These are phyloP conservation scores for Hymenoscyphus scutula DNA, from an alignment of 2,329 filamentous ascomycete species.

Conservation along the genomic window DNA sequence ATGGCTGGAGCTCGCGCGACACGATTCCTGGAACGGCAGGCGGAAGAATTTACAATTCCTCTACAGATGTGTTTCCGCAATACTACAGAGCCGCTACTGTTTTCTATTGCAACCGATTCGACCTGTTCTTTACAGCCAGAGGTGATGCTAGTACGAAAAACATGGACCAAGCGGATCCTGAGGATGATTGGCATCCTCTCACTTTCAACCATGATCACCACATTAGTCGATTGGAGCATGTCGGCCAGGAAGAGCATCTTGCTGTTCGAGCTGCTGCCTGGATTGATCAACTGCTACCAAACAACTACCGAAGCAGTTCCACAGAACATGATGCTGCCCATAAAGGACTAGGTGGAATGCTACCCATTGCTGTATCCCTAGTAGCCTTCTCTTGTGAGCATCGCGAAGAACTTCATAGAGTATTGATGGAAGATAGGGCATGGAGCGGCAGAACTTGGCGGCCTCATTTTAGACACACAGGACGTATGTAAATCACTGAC, in stretches of 20 bases:
- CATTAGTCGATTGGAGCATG: slow-evolving; percentile 17
- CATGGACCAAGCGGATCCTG: slow-evolving; percentile 8
- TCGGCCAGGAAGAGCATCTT: slow-evolving; percentile 11
- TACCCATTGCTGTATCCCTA: slow-evolving; percentile 17
- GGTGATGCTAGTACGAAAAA: slow-evolving; percentile 19
- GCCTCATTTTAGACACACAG: slow-evolving; percentile 5
- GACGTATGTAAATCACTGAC: slow-evolving; percentile 4
- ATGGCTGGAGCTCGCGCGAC: slow-evolving; percentile 13
- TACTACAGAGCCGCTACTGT: slow-evolving; percentile 24
- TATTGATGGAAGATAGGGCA: slow-evolving; percentile 10
- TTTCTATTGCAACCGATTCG: slow-evolving; percentile 26
- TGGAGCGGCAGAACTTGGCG: slow-evolving; percentile 14
- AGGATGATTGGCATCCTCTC: slow-evolving; percentile 25
- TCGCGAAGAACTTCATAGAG: background rate
- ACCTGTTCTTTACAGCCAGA: slow-evolving; percentile 20
- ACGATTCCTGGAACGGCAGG: background rate
- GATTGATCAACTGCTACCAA: slow-evolving; percentile 17
- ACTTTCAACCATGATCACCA: slow-evolving; percentile 17
- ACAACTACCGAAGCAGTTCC: slow-evolving; percentile 7
- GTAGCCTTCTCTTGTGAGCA: slow-evolving; percentile 19
- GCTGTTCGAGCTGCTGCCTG: slow-evolving; percentile 12
- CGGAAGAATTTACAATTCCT: slow-evolving; percentile 3
- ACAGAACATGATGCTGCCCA: background rate
- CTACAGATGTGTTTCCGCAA: background rate
- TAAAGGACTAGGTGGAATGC: slow-evolving; percentile 14